phyloP scores from a whole-genome alignment of 192 early-diverging fungal species.

The Thamnidium elegans region DNA sequence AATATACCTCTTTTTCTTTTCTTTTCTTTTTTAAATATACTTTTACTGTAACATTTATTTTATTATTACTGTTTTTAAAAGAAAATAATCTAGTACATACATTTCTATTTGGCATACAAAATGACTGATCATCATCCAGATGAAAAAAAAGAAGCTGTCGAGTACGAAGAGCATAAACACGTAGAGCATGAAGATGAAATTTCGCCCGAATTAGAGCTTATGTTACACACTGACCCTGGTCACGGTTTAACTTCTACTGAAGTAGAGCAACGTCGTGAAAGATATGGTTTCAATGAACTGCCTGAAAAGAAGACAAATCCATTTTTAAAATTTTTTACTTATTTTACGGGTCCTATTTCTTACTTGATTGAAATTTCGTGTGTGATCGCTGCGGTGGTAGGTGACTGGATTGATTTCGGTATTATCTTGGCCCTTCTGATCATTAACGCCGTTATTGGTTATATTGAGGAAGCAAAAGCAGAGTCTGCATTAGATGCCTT shows the following conservation, averaged over 20 bases:
- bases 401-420: constrained; percentile 78
- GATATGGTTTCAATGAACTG: constrained; percentile 82
- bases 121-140: constrained; percentile 6
- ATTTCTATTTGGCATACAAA: too few species aligned
- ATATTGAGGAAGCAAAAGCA: constrained; percentile 85
- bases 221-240: constrained; percentile 75
- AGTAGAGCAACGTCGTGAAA: constrained; percentile 63
- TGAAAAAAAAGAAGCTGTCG: constrained; percentile 44
- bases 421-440: constrained; percentile 74
- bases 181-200: constrained; percentile 76
- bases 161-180: constrained; percentile 72
- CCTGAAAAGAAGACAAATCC: constrained; percentile 84
- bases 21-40: too few species aligned
- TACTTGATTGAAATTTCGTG: constrained; percentile 88
- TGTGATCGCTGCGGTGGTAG: constrained; percentile 68
- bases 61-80: too few species aligned
- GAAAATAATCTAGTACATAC: too few species aligned
- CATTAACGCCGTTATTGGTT: constrained; percentile 87
- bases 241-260: constrained; percentile 76
- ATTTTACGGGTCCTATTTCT: constrained; percentile 88
- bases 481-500: constrained; percentile 88
- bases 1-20: too few species aligned
- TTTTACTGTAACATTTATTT: too few species aligned
- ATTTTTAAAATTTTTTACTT: constrained; percentile 79
- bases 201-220: constrained; percentile 75